A percentile compares a stretch with the other conserved stretches of the same genome.
Conservation (phyloP, 1,284 basidiomycete genomes). For the Apiotrichum siamense region DNA sequence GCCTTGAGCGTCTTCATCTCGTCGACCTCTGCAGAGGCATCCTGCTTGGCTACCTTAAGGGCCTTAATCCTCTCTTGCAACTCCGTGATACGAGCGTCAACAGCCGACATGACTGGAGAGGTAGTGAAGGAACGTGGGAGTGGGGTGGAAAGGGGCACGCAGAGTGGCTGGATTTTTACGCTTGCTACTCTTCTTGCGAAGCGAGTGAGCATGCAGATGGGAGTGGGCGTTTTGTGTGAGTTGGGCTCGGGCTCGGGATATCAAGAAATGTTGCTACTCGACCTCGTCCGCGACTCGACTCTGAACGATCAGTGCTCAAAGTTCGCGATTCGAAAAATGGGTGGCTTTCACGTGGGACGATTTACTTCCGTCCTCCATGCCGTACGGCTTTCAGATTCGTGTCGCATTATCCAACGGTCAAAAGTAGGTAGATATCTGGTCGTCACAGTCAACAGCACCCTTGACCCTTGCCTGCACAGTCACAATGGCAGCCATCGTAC, state of each 20-base stretch:
- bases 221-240: neutral
- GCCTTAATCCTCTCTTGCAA: conserved; percentile 43
- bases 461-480: neutral
- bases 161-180: neutral
- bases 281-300: neutral
- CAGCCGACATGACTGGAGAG: conserved; percentile 6
- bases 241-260: neutral
- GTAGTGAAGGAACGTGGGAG: neutral
- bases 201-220: conserved; percentile 16
- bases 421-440: no score
- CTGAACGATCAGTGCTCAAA: no score
- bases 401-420: no score
- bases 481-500: conserved; percentile 26
- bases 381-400: no score
- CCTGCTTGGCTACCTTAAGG: conserved; percentile 44
- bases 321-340: no score
- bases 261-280: neutral
- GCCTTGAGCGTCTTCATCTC: conserved; percentile 46
- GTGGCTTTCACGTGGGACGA: no score
- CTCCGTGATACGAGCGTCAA: conserved; percentile 36
- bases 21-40: conserved; percentile 42
- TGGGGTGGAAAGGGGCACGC: neutral
- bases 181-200: neutral
- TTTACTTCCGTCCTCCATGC: no score
- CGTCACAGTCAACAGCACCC: neutral